A percentile compares a stretch with the other conserved stretches of the same genome.
These are phyloP conservation scores for Chalaropsis thielavioides DNA, from an alignment of 2,329 filamentous ascomycete genomes.

Conservation along the genomic window DNA sequence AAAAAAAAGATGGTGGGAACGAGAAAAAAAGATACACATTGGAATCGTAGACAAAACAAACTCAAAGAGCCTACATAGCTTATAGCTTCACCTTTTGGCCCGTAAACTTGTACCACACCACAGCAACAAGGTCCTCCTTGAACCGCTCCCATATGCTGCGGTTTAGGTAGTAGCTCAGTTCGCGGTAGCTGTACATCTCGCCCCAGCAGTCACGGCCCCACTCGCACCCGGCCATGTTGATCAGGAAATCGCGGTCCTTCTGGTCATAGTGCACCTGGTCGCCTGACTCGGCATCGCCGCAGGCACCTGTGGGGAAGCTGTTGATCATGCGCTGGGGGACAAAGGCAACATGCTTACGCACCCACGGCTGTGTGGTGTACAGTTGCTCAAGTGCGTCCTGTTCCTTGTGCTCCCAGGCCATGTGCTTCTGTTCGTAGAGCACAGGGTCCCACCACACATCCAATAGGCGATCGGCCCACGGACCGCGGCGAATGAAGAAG, in stretches of 20 bases:
- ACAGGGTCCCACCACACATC: constrained; percentile 99
- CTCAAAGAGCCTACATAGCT: constrained; percentile 15
- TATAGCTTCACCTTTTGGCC: constrained; percentile 45
- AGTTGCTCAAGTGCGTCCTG: constrained; percentile 90
- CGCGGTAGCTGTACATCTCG: constrained; percentile 91
- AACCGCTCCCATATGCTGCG: constrained; percentile 65
- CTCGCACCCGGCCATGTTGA: constrained; percentile 97
- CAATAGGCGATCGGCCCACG: constrained; percentile 80
- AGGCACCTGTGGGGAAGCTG: constrained; percentile 82
- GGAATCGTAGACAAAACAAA: constrained; percentile 17
- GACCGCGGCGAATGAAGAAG: constrained; percentile 75
- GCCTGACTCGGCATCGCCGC: constrained; percentile 57
- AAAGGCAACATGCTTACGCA: constrained; percentile 77
- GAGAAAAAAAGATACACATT: constrained; percentile 17
- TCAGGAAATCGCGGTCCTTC: constrained; percentile 75
- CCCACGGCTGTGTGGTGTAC: constrained; percentile 83
- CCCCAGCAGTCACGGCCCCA: constrained; percentile 96
- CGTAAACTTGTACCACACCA: constrained; percentile 49
- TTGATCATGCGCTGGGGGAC: constrained; percentile 86
- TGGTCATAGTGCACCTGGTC: constrained; percentile 72
- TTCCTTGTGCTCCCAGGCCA: constrained; percentile 98
- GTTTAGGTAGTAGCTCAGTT: constrained; percentile 83
- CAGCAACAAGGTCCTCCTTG: constrained; percentile 50
- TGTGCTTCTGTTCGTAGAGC: constrained; percentile 93
- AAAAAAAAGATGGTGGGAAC: constrained; percentile 3